Conservation (phyloP, 192 early-diverging fungal genomes). For the Funneliformis geosporum region DNA sequence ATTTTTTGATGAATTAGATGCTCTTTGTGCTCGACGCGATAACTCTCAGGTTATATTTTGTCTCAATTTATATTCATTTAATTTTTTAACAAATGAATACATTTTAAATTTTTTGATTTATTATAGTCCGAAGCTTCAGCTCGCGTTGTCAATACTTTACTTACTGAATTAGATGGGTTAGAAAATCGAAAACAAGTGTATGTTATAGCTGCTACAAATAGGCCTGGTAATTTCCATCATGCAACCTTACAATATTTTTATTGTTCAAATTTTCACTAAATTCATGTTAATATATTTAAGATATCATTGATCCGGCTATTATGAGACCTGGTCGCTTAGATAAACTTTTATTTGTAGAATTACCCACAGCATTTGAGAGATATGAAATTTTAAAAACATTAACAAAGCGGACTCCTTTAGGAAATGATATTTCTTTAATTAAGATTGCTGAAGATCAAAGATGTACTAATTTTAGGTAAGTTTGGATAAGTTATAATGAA, state of each 20-base stretch:
- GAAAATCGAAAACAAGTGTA: constrained; percentile 86
- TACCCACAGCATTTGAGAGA: constrained; percentile 80
- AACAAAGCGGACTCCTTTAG: constrained; percentile 76
- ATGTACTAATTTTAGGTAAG: constrained; percentile 64
- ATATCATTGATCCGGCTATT: constrained; percentile 98
- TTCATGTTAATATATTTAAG: constrained; percentile 33
- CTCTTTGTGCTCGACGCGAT: constrained; percentile 87
- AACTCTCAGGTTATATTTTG: constrained; percentile 70
- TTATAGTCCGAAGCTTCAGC: constrained; percentile 84
- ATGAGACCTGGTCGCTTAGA: constrained; percentile 94
- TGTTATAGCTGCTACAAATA: constrained; percentile 97
- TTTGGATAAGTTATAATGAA: background rate
- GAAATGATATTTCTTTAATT: constrained; percentile 55
- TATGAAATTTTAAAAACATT: constrained; percentile 84
- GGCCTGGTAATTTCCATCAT: constrained; percentile 58
- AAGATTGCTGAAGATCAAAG: constrained; percentile 62
- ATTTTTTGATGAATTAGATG: constrained; percentile 98
- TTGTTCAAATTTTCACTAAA: background rate
- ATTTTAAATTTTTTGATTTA: background rate
- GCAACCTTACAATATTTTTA: background rate
- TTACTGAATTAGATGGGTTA: constrained; percentile 97
- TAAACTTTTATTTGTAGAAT: constrained; percentile 96
- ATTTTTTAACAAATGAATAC: background rate
- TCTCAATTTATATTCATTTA: background rate
- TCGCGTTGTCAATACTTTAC: constrained; percentile 94